These are phyloP conservation scores for Claviceps monticola DNA, from an alignment of 2,329 filamentous ascomycete genomes.

Conservation along the genomic window DNA sequence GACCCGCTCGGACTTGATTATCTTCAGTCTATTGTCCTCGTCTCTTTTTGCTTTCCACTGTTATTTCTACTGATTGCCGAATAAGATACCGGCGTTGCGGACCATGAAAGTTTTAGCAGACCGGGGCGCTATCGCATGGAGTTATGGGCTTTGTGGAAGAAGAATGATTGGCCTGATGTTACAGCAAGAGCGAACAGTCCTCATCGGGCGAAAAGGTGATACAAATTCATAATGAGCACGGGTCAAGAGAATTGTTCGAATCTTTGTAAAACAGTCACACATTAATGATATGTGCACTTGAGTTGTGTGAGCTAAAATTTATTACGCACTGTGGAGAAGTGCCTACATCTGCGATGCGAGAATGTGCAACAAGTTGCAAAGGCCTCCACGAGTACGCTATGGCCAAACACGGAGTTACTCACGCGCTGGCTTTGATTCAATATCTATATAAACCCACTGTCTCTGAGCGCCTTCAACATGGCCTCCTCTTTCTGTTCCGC, in stretches of 20 bases:
- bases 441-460: conserved; percentile 23
- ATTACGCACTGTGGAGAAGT: too few relatives aligned
- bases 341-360: too few relatives aligned
- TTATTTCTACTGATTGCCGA: too few relatives aligned
- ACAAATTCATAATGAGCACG: background rate
- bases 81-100: background rate
- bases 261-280: too few relatives aligned
- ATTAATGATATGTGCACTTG: too few relatives aligned
- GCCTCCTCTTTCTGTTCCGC: conserved; percentile 24
- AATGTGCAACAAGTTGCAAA: too few relatives aligned
- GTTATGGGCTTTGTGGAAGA: background rate
- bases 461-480: conserved; percentile 28
- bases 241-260: background rate
- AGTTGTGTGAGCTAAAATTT: too few relatives aligned
- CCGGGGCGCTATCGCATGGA: background rate
- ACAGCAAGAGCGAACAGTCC: background rate
- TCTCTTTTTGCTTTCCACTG: too few relatives aligned
- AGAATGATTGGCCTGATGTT: background rate
- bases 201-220: too few relatives aligned
- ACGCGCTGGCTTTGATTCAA: background rate
- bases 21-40: too few relatives aligned
- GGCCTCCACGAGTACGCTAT: background rate
- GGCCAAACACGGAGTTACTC: background rate
- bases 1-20: background rate
- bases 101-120: background rate